These are phyloP conservation scores for Jamesozyma gamospora DNA, from an alignment of 805 yeast species.

Conservation along the genomic window DNA sequence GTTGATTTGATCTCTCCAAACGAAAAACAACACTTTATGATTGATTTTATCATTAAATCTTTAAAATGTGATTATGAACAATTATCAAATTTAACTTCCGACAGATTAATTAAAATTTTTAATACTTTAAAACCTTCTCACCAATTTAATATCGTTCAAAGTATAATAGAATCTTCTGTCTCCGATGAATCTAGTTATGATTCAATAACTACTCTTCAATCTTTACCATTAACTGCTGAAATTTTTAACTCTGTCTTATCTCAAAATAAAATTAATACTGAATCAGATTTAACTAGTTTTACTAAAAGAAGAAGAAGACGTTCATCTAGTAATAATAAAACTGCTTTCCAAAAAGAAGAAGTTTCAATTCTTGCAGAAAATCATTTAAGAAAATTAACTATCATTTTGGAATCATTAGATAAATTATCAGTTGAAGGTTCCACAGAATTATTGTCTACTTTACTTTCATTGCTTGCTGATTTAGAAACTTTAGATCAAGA, in stretches of 20 bases:
- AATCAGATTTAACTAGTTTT: conserved; percentile 31
- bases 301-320: conserved; percentile 73
- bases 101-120: conserved; percentile 48
- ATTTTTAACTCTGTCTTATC: conserved; percentile 51
- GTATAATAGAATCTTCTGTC: conserved; percentile 47
- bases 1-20: conserved; percentile 51
- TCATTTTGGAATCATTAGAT: conserved; percentile 73
- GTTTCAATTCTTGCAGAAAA: conserved; percentile 64
- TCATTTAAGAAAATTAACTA: conserved; percentile 69
- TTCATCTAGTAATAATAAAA: conserved; percentile 67
- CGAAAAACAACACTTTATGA: conserved; percentile 47
- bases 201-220: conserved; percentile 43
- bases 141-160: conserved; percentile 48
- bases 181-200: conserved; percentile 39
- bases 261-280: conserved; percentile 46
- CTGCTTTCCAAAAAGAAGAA: conserved; percentile 59
- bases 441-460: conserved; percentile 39
- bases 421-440: conserved; percentile 27
- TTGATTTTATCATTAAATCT: conserved; percentile 49
- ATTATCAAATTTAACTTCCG: conserved; percentile 40
- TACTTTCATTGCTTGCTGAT: conserved; percentile 59
- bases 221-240: conserved; percentile 44
- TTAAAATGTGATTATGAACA: conserved; percentile 38
- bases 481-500: conserved; percentile 80
- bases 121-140: conserved; percentile 44